These are phyloP conservation scores for Curvularia hawaiiensis DNA, from an alignment of 2,329 filamentous ascomycete species.

Conservation along the genomic window DNA sequence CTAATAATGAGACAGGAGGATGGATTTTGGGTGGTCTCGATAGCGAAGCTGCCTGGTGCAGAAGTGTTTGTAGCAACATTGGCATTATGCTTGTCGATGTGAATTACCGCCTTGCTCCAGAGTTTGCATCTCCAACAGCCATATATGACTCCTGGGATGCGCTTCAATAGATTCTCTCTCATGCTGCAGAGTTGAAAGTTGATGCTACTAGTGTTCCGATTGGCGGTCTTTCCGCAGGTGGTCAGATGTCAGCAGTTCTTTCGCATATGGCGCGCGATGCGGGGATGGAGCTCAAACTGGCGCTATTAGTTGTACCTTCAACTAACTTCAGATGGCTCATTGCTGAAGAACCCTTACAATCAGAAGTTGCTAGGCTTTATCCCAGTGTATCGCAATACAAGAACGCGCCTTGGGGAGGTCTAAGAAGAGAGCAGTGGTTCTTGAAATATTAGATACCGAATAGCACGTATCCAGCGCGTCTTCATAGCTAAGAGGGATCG, in stretches of 20 bases:
- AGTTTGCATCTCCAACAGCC: constrained; percentile 55
- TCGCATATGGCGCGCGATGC: constrained; percentile 24
- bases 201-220: constrained; percentile 44
- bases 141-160: constrained; percentile 58
- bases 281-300: constrained; percentile 17
- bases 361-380: constrained; percentile 11
- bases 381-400: constrained; percentile 19
- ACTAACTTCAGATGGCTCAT: constrained; percentile 20
- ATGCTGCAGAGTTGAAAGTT: constrained; percentile 21
- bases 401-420: constrained; percentile 23
- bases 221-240: constrained; percentile 56
- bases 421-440: constrained; percentile 22
- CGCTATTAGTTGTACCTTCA: constrained; percentile 22
- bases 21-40: constrained; percentile 21
- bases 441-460: constrained; percentile 14
- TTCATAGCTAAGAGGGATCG: too few species aligned
- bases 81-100: constrained; percentile 43
- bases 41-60: constrained; percentile 21
- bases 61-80: constrained; percentile 19
- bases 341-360: constrained; percentile 16
- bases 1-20: constrained; percentile 8
- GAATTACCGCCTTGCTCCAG: constrained; percentile 59
- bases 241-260: constrained; percentile 29
- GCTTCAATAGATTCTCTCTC: constrained; percentile 45
- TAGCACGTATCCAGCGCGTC: not conserved